Conservation (phyloP, 1,284 basidiomycete species). For the Boletus calvinii region DNA sequence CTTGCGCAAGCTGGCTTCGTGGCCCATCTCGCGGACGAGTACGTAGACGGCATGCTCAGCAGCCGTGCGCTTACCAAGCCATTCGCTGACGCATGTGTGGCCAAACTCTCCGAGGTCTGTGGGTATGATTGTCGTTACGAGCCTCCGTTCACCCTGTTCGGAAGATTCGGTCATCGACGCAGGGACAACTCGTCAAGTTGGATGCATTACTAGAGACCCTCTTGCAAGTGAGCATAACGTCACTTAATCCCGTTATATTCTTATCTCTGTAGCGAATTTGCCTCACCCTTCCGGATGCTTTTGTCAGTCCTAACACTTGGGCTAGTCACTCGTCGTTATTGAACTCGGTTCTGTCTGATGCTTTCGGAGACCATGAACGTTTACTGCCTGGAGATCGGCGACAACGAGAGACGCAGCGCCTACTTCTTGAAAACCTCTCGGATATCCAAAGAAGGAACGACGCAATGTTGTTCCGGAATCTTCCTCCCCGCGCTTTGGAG, state of each 20-base stretch:
- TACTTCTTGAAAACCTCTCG: conserved; percentile 48
- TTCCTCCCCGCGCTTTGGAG: conserved; percentile 58
- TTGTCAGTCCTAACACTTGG: conserved; percentile 75
- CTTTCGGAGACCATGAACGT: conserved; percentile 31
- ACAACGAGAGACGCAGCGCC: conserved; percentile 42
- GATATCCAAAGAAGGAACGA: conserved; percentile 72
- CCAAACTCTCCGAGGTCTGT: conserved; percentile 68
- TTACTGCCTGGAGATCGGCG: conserved; percentile 35
- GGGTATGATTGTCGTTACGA: not conserved
- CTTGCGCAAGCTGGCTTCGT: conserved; percentile 86
- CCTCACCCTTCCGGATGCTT: conserved; percentile 64
- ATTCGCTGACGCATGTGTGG: conserved; percentile 65
- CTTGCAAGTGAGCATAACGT: conserved; percentile 50
- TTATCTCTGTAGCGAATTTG: conserved; percentile 53
- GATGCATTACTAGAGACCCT: conserved; percentile 53
- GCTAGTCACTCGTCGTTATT: conserved; percentile 48
- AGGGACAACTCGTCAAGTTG: conserved; percentile 57
- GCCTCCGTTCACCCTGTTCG: not conserved
- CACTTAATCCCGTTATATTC: not conserved
- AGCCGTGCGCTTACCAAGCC: conserved; percentile 64
- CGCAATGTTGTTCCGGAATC: conserved; percentile 71
- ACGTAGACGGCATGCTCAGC: conserved; percentile 69
- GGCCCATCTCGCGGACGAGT: conserved; percentile 75
- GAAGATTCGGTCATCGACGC: conserved; percentile 54
- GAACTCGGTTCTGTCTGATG: conserved; percentile 43